Evolutionary conservation across 2,329 filamentous ascomycete genomes (phyloP).

Genomic region (Sclerotinia nivalis): DNA sequence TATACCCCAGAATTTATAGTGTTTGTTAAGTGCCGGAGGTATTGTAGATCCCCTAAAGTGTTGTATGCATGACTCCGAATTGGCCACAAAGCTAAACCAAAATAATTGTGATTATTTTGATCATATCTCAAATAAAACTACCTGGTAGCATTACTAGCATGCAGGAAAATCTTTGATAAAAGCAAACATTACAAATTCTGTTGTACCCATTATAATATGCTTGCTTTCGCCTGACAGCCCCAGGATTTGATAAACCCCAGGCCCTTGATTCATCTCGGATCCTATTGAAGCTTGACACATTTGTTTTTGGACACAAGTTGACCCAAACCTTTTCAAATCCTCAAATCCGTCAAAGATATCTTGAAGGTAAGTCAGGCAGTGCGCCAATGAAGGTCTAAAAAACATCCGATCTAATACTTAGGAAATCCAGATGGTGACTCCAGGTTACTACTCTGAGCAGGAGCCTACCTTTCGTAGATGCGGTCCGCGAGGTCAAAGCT

Average conservation of each 20-base stretch:
- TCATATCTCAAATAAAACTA: slow-evolving; percentile 14
- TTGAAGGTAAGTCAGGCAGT: slow-evolving; percentile 20
- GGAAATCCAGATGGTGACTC: slow-evolving; percentile 28
- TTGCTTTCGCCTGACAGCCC: slow-evolving; percentile 29
- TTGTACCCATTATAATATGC: slow-evolving; percentile 32
- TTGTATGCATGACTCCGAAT: neutral
- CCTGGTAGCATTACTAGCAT: neutral
- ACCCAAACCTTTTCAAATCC: slow-evolving; percentile 17
- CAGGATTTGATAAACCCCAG: slow-evolving; percentile 26
- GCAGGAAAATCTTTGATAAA: slow-evolving; percentile 12
- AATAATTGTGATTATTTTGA: slow-evolving; percentile 7
- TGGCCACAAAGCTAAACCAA: neutral
- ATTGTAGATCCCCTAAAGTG: slow-evolving; percentile 11
- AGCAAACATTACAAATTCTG: slow-evolving; percentile 30
- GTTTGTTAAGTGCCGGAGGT: slow-evolving; percentile 13
- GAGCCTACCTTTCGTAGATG: slow-evolving; percentile 33
- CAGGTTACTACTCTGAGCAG: slow-evolving; percentile 34
- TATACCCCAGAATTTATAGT: neutral
- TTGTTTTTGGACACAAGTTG: slow-evolving; percentile 26
- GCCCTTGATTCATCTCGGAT: slow-evolving; percentile 24
- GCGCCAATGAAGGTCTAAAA: slow-evolving; percentile 1
- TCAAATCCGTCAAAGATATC: slow-evolving; percentile 5
- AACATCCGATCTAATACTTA: slow-evolving; percentile 19
- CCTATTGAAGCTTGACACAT: slow-evolving; percentile 25
- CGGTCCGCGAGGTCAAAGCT: slow-evolving; percentile 32